Evolutionary conservation across 805 yeast species (phyloP).

Genomic region (Barnettozyma botsteinii): DNA sequence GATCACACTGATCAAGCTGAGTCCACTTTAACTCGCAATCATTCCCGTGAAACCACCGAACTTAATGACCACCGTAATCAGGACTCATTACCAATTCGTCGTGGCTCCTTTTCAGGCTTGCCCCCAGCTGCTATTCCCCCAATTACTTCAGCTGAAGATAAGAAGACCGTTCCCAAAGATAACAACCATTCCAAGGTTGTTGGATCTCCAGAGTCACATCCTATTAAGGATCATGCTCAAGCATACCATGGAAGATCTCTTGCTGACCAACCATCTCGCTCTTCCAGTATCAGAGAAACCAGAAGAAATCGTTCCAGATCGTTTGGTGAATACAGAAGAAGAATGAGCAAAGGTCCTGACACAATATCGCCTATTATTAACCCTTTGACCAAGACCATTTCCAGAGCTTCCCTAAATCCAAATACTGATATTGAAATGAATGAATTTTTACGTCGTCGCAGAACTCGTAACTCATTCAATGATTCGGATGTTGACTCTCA

Average conservation of each 20-base stretch:
- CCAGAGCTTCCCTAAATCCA: constrained; percentile 18
- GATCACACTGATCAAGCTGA: constrained; percentile 6
- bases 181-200: too few species aligned
- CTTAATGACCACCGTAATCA: constrained; percentile 46
- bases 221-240: not conserved
- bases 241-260: not conserved
- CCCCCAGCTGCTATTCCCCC: constrained; percentile 22
- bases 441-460: constrained; percentile 31
- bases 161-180: not conserved
- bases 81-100: constrained; percentile 33
- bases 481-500: constrained; percentile 69
- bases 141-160: not conserved
- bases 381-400: constrained; percentile 19
- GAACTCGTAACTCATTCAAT: constrained; percentile 29
- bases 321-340: constrained; percentile 36
- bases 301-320: constrained; percentile 25
- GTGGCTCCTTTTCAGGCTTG: constrained; percentile 18
- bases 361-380: constrained; percentile 19
- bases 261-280: not conserved
- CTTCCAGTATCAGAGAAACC: not conserved
- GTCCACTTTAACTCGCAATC: constrained; percentile 12
- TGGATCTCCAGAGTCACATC: not conserved
- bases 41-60: constrained; percentile 32
- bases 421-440: constrained; percentile 32
- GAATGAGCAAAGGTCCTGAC: constrained; percentile 18